Conservation (phyloP, 441 rosid genomes). For the Adansonia madagascariensis region DNA sequence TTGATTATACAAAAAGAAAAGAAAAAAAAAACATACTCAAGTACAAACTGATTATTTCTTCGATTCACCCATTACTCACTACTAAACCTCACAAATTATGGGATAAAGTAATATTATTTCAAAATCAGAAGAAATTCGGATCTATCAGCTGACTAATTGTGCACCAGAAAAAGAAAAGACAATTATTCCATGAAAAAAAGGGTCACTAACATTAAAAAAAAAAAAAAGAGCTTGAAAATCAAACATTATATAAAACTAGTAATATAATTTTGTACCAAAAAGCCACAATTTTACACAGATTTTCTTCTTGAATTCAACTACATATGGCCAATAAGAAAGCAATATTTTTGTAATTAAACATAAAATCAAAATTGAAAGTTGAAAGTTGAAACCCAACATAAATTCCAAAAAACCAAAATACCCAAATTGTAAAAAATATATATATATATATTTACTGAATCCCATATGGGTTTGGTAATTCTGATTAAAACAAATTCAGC, state of each 20-base stretch:
- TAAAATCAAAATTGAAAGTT: neutral
- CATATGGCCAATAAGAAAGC: neutral
- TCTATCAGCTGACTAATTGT: neutral
- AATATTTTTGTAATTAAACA: neutral
- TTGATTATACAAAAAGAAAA: too few relatives aligned
- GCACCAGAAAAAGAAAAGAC: too few relatives aligned
- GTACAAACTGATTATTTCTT: slow-evolving; percentile 7
- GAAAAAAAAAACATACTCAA: neutral
- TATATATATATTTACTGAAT: too few relatives aligned
- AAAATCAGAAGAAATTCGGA: neutral
- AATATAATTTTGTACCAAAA: too few relatives aligned
- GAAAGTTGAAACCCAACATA: slow-evolving; percentile 9
- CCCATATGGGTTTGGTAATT: neutral
- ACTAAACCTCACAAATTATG: neutral
- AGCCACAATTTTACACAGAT: too few relatives aligned
- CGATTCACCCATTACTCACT: neutral
- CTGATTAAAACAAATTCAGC: neutral
- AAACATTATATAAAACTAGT: neutral
- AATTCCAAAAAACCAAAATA: neutral
- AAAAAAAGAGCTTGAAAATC: neutral
- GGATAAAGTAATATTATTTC: neutral
- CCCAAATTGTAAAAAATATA: neutral
- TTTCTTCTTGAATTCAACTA: too few relatives aligned
- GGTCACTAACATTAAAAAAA: too few relatives aligned
- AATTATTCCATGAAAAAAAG: too few relatives aligned